Base-by-base conservation (phyloP, 192 early-diverging fungal species). In the Entomortierella lignicola region DNA sequence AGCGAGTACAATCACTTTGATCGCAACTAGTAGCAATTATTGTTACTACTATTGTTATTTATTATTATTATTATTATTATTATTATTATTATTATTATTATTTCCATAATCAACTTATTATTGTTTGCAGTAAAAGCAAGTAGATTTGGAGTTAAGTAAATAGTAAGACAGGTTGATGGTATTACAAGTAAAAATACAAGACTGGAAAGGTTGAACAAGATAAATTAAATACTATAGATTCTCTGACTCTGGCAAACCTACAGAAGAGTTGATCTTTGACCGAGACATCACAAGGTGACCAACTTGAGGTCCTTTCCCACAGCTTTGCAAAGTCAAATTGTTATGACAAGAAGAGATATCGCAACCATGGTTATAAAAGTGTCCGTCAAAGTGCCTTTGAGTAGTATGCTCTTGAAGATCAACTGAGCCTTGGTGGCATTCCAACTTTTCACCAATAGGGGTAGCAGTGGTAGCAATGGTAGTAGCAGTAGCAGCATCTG, bases 221-320 rank as follows among this genome's bases (percentile, higher is more conserved):
- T 23, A 15, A 52, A 20, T 21, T 21, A 52, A 23, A 21, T n/a
- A 7, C 51, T 52, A 52, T 68, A 17, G 42, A 69, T 27, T 34
- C n/a, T 20, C 8, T 4, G 32, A 64, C 1, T 5, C 44, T 11
- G 66, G 50, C n/a, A 42, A 41, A 55, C 30, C 27, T 29, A 57
- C 47, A 8, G 67, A 52, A 10, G 63, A 43, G 27, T 60, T 53
- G 20, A 73, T 55, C 34, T 73, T 65, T 29, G 71, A 66, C 12
- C 62, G 48, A 12, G 71, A 73, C 71, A 73, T 73, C 8, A 73
- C 71, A 37, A 73, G 47, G 8, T 54, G 62, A 8, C 71, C 71
- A 20, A 63, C 29, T 1, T 42, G 61, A 30, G 54, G 34, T n/a
- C 58, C 63, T 30, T 60, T 65, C 29, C 47, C 52, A 4, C 43